Evolutionary conservation across 495 filamentous ascomycete genomes (phyloP).

Genomic region (Neurospora sp.): DNA sequence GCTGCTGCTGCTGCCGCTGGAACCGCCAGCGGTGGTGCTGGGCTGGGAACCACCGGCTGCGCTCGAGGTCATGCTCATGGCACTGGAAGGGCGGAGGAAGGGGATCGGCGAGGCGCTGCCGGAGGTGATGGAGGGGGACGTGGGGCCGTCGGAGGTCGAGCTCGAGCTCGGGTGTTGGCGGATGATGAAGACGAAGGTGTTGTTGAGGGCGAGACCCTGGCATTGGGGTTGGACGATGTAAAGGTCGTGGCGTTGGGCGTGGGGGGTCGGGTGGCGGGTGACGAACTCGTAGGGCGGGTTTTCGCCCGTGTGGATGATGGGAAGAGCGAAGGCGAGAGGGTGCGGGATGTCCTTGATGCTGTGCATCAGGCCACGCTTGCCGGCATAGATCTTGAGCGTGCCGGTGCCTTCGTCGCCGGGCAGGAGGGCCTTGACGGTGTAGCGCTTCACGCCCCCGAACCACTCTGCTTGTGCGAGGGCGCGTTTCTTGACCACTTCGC

Average conservation of each 20-base stretch:
- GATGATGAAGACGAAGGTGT: constrained; percentile 94
- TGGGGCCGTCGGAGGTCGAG: constrained; percentile 30
- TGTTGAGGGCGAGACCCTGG: constrained; percentile 73
- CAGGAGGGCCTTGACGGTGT: constrained; percentile 82
- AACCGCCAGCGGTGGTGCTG: constrained; percentile 30
- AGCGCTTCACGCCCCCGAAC: constrained; percentile 76
- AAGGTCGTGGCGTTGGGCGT: constrained; percentile 90
- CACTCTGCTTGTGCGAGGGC: constrained; percentile 88
- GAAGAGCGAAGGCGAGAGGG: constrained; percentile 80
- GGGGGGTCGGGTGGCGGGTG: constrained; percentile 87
- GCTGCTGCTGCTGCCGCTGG: constrained; percentile 16
- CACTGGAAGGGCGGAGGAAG: constrained; percentile 63
- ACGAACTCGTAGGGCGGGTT: constrained; percentile 93
- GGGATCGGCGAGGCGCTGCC: constrained; percentile 55
- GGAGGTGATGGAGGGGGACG: constrained; percentile 37
- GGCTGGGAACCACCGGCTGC: constrained; percentile 44
- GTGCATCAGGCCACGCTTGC: constrained; percentile 90
- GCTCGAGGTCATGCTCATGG: constrained; percentile 72
- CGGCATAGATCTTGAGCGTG: constrained; percentile 83
- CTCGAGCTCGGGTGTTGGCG: constrained; percentile 78
- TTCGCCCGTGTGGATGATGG: constrained; percentile 78
- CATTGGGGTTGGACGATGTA: constrained; percentile 96
- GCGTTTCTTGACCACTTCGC: constrained; percentile 73
- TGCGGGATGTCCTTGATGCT: constrained; percentile 90
- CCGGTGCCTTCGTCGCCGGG: constrained; percentile 85